A percentile compares a stretch with the other conserved stretches of the same genome.
These are phyloP conservation scores for Aspergillus hortae DNA, from an alignment of 2,329 filamentous ascomycete genomes.

Conservation along the genomic window DNA sequence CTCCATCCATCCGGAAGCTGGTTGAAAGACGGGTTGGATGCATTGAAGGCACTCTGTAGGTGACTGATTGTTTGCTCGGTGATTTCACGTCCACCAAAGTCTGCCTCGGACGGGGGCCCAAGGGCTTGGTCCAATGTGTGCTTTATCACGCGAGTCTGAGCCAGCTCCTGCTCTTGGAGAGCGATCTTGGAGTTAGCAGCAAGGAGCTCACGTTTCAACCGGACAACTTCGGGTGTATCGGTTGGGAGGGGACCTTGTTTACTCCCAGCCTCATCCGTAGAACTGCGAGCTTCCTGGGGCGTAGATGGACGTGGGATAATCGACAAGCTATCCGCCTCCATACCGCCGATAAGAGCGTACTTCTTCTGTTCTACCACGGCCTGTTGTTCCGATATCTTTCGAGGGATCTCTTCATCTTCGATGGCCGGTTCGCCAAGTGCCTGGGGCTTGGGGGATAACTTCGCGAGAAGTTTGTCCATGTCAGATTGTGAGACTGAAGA, in stretches of 20 bases:
- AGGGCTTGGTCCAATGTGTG: conserved; percentile 59
- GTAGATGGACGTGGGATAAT: conserved; percentile 5
- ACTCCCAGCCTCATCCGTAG: conserved; percentile 10
- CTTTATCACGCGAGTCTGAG: conserved; percentile 57
- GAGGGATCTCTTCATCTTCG: conserved; percentile 48
- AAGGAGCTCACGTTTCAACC: conserved; percentile 56
- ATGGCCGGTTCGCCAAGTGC: conserved; percentile 11
- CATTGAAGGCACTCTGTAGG: conserved; percentile 52
- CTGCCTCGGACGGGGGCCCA: conserved; percentile 51
- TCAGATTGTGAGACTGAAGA: conserved; percentile 32
- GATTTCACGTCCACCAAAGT: conserved; percentile 48
- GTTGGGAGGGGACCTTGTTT: conserved; percentile 14
- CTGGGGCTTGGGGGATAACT: conserved; percentile 36
- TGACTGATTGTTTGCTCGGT: conserved; percentile 50
- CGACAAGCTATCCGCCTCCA: neutral
- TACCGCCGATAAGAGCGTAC: neutral
- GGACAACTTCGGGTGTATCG: conserved; percentile 50
- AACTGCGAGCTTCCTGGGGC: conserved; percentile 5
- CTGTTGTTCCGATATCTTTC: conserved; percentile 71
- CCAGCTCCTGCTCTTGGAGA: conserved; percentile 59
- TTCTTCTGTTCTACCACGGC: conserved; percentile 20
- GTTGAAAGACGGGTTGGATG: conserved; percentile 43
- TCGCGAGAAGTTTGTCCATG: conserved; percentile 61
- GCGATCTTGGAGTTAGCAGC: conserved; percentile 57
- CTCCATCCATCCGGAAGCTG: conserved; percentile 43